A percentile compares a stretch with the other conserved stretches of the same genome.
These are phyloP conservation scores for Sporothrix schenckii DNA, from an alignment of 2,329 filamentous ascomycete species.

Conservation along the genomic window DNA sequence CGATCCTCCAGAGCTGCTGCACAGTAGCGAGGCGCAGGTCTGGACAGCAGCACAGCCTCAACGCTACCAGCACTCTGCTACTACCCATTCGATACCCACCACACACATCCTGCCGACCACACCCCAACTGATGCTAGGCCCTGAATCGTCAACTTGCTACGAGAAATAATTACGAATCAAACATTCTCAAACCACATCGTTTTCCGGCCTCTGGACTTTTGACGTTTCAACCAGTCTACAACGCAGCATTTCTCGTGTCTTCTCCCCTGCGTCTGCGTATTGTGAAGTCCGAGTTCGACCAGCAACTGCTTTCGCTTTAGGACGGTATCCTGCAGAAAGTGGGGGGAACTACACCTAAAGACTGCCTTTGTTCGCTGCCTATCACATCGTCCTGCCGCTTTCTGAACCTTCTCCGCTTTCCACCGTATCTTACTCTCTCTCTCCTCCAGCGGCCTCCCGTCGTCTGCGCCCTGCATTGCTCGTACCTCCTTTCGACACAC, in stretches of 20 bases:
- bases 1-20: background rate
- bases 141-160: constrained; percentile 5
- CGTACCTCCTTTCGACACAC: constrained; percentile 18
- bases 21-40: constrained; percentile 28
- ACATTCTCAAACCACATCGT: background rate
- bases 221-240: background rate
- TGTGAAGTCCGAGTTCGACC: background rate
- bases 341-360: constrained; percentile 20
- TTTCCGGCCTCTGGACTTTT: constrained; percentile 1
- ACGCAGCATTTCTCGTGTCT: background rate
- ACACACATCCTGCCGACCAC: constrained; percentile 5
- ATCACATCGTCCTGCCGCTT: constrained; percentile 19
- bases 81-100: constrained; percentile 26
- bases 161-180: constrained; percentile 20
- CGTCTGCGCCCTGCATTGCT: constrained; percentile 23
- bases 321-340: constrained; percentile 29
- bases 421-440: constrained; percentile 28
- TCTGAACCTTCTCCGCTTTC: constrained; percentile 27
- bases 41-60: constrained; percentile 36
- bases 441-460: constrained; percentile 24
- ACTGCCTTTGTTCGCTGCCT: constrained; percentile 30
- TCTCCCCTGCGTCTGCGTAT: background rate
- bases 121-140: constrained; percentile 9
- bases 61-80: constrained; percentile 27
- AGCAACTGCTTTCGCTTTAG: constrained; percentile 9